Conservation (phyloP, 2,329 filamentous ascomycete genomes). For the Bipolaris sorokiniana region DNA sequence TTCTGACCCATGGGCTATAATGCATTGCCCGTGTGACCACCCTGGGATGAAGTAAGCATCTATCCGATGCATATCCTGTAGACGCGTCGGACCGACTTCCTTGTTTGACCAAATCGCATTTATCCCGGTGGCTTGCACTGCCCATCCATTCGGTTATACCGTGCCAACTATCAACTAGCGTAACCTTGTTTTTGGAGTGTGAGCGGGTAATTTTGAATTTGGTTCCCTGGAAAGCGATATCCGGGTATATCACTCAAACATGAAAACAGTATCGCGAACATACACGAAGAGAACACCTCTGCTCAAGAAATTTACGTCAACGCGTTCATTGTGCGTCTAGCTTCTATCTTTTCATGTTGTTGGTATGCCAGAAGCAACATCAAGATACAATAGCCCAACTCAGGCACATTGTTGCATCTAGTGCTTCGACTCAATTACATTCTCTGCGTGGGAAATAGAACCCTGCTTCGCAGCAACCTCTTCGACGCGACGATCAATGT, state of each 20-base stretch:
- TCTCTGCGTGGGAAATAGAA: constrained; percentile 28
- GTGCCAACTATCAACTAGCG: not conserved
- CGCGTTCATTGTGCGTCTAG: no score
- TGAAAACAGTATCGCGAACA: no score
- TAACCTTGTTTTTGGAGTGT: not conserved
- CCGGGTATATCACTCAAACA: no score
- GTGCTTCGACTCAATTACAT: not conserved
- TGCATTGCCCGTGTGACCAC: not conserved
- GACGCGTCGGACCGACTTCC: not conserved
- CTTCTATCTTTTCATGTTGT: not conserved
- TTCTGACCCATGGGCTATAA: not conserved
- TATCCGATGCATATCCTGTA: not conserved
- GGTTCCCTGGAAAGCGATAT: not conserved
- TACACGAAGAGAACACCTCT: no score
- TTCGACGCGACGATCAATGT: constrained; percentile 65
- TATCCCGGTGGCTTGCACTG: not conserved
- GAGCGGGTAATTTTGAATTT: not conserved
- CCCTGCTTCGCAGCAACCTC: constrained; percentile 62
- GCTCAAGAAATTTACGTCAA: no score
- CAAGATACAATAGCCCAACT: not conserved
- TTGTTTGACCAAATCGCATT: not conserved
- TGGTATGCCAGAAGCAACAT: not conserved
- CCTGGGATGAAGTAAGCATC: not conserved
- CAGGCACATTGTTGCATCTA: not conserved
- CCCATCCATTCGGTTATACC: not conserved